phyloP scores from a whole-genome alignment of 2,329 filamentous ascomycete species.

The Daldinia sp. region DNA sequence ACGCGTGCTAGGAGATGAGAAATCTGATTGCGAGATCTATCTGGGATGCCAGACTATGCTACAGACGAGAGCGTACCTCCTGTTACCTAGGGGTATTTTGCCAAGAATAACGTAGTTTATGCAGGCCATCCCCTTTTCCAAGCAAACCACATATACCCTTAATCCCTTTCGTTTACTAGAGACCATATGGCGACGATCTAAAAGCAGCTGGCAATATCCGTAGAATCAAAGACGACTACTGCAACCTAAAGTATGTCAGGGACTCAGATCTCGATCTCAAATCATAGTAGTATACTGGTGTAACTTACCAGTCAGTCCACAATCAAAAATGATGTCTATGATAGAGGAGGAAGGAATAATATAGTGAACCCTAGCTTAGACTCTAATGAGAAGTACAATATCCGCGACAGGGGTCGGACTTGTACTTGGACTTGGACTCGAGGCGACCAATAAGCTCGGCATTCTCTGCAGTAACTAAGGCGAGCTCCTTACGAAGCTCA shows the following conservation, averaged over 20 bases:
- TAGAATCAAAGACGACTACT: not conserved
- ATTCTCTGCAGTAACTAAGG: not conserved
- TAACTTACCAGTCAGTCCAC: not conserved
- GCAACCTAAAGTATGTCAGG: not conserved
- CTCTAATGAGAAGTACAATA: not conserved
- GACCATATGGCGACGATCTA: not conserved
- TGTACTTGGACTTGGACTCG: not conserved
- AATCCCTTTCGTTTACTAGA: not conserved
- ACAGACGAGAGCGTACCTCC: not conserved
- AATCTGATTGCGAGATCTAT: not conserved
- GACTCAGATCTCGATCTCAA: not conserved
- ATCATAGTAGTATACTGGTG: too few relatives aligned
- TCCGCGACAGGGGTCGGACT: too few relatives aligned
- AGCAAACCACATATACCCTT: constrained; percentile 1
- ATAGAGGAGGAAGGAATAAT: not conserved
- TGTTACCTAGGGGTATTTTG: not conserved
- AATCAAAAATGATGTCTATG: not conserved
- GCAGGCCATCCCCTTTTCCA: not conserved
- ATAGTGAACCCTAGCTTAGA: not conserved
- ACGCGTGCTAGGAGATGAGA: not conserved
- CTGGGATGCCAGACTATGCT: not conserved
- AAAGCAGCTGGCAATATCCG: not conserved
- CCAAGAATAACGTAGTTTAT: not conserved
- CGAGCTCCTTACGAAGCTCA: not conserved
- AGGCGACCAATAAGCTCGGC: constrained; percentile 11